phyloP scores from a whole-genome alignment of 2,329 filamentous ascomycete species.

The Colletotrichum sansevieriae region DNA sequence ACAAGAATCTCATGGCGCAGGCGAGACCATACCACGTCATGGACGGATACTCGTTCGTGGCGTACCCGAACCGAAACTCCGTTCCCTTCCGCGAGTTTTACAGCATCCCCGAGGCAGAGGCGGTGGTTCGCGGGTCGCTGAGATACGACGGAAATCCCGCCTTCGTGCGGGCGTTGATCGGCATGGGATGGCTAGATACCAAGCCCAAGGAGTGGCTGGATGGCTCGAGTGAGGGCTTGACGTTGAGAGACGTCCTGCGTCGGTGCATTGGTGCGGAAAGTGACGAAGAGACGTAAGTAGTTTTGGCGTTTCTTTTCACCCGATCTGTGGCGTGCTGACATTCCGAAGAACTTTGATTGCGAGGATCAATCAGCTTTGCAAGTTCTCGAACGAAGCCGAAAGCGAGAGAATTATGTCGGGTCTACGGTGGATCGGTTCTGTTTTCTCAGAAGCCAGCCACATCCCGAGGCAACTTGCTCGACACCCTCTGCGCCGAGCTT shows the following conservation, averaged over 20 bases:
- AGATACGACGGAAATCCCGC: slow-evolving; percentile 78
- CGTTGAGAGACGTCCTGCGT: slow-evolving; percentile 77
- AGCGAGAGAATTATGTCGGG: slow-evolving; percentile 73
- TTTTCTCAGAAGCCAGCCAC: slow-evolving; percentile 67
- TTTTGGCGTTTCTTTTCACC: too few species aligned
- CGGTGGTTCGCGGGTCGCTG: slow-evolving; percentile 75
- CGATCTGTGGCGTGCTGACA: background rate
- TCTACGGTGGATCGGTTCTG: slow-evolving; percentile 73
- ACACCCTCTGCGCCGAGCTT: slow-evolving; percentile 78
- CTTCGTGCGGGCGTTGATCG: slow-evolving; percentile 76
- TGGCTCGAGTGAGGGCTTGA: slow-evolving; percentile 88
- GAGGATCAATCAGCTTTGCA: slow-evolving; percentile 72
- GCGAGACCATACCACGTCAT: slow-evolving; percentile 76
- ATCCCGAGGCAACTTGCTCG: slow-evolving; percentile 74
- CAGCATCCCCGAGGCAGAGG: slow-evolving; percentile 77
- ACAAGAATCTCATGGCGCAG: slow-evolving; percentile 71
- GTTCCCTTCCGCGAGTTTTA: slow-evolving; percentile 76
- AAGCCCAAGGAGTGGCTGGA: slow-evolving; percentile 55
- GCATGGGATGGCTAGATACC: slow-evolving; percentile 71
- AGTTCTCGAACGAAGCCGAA: slow-evolving; percentile 71
- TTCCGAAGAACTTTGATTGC: slow-evolving; percentile 58
- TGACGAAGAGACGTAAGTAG: slow-evolving; percentile 70
- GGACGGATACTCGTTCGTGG: slow-evolving; percentile 71
- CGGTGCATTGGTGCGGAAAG: slow-evolving; percentile 79
- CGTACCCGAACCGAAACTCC: slow-evolving; percentile 79